phyloP scores from a whole-genome alignment of 108 stramenopile genomes.

The Chaetoceros muelleri region DNA sequence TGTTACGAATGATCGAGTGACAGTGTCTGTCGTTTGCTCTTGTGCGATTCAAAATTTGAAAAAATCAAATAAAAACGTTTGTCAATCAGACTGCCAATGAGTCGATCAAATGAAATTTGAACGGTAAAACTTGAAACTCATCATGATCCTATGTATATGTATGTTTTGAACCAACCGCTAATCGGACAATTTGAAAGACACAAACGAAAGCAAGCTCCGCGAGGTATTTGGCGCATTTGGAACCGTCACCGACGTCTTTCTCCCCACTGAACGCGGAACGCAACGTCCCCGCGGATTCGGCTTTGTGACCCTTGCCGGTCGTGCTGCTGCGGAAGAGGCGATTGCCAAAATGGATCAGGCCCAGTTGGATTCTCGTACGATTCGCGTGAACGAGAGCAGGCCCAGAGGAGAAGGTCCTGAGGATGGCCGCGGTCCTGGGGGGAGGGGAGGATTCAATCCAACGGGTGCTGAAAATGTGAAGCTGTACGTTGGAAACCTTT shows the following conservation, averaged over 20 bases:
- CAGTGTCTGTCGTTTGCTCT: too few relatives aligned
- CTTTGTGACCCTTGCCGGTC: slow-evolving; percentile 61
- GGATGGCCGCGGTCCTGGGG: slow-evolving; percentile 10
- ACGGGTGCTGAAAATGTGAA: slow-evolving; percentile 58
- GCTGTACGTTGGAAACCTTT: slow-evolving; percentile 59
- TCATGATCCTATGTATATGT: too few relatives aligned
- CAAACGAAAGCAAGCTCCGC: slow-evolving; percentile 59
- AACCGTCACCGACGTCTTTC: slow-evolving; percentile 68
- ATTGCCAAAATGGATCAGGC: slow-evolving; percentile 77
- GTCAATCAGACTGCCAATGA: too few relatives aligned
- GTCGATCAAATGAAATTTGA: too few relatives aligned
- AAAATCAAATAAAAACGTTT: too few relatives aligned
- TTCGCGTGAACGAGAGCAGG: slow-evolving; percentile 84
- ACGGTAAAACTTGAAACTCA: too few relatives aligned
- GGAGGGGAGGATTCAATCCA: slow-evolving; percentile 59
- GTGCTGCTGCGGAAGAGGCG: slow-evolving; percentile 66
- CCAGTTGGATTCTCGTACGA: slow-evolving; percentile 76
- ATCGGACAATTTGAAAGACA: slow-evolving; percentile 13
- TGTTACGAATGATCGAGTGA: too few relatives aligned
- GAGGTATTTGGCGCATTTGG: slow-evolving; percentile 65
- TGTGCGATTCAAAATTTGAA: too few relatives aligned
- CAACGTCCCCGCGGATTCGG: slow-evolving; percentile 79
- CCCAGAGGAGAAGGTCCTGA: slow-evolving; percentile 43
- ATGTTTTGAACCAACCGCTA: too few relatives aligned
- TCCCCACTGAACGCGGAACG: slow-evolving; percentile 71